These are phyloP conservation scores for Macrotyloma uniflorum DNA, from an alignment of 306 rosid species.

Conservation along the genomic window DNA sequence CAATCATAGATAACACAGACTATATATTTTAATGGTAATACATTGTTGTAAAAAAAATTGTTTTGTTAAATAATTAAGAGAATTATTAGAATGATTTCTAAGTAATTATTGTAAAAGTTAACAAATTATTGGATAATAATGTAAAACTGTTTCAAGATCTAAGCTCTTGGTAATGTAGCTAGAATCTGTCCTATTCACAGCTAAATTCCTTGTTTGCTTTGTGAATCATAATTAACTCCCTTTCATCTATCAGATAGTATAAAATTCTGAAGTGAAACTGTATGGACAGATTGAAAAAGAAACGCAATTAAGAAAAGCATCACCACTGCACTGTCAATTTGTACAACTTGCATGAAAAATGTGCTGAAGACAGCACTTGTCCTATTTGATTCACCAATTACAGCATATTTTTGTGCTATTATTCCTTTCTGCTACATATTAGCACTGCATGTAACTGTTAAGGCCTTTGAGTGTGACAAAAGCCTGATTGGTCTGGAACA, in stretches of 20 bases:
- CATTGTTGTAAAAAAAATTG: too few species aligned
- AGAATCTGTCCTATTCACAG: background rate
- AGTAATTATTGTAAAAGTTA: too few species aligned
- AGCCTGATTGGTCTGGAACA: slow-evolving; percentile 42
- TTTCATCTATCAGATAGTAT: background rate
- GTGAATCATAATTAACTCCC: background rate
- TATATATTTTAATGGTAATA: background rate
- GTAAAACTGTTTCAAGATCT: background rate
- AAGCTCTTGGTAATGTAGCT: background rate
- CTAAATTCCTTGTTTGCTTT: background rate
- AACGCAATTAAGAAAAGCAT: slow-evolving; percentile 20
- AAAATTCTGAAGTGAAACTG: background rate
- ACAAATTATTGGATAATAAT: too few species aligned
- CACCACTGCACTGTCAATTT: slow-evolving; percentile 32
- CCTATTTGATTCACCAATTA: slow-evolving; percentile 34
- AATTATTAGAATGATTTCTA: too few species aligned
- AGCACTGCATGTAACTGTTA: slow-evolving; percentile 5
- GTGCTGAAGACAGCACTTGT: slow-evolving; percentile 34
- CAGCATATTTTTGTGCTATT: slow-evolving; percentile 24
- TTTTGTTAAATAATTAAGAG: too few species aligned
- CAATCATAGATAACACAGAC: background rate
- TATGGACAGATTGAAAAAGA: background rate
- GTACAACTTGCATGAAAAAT: slow-evolving; percentile 30
- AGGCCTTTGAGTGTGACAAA: slow-evolving; percentile 38
- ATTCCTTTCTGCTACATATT: slow-evolving; percentile 35